These are phyloP conservation scores for Wickerhamiella occidentalis DNA, from an alignment of 805 yeast genomes.

Conservation along the genomic window DNA sequence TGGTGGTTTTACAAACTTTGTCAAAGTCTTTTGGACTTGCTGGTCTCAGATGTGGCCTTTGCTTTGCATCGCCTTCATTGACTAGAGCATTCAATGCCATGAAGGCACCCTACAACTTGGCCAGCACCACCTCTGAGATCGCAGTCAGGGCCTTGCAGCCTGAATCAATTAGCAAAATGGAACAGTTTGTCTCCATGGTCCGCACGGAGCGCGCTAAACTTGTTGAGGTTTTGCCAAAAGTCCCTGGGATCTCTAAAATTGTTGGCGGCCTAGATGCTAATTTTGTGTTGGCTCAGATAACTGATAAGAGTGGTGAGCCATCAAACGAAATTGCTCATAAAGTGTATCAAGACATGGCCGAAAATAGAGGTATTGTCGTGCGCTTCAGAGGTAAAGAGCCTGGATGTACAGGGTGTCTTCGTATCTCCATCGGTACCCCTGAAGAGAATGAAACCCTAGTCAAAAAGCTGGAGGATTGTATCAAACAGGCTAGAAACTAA, in stretches of 20 bases:
- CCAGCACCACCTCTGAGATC: constrained; percentile 62
- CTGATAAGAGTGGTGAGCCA: constrained; percentile 51
- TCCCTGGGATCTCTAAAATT: constrained; percentile 57
- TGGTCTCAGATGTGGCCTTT: constrained; percentile 80
- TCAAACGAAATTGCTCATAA: constrained; percentile 52
- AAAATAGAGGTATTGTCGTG: constrained; percentile 63
- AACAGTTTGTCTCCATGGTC: constrained; percentile 38
- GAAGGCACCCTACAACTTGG: constrained; percentile 94
- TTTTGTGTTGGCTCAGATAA: constrained; percentile 62
- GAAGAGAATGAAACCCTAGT: constrained; percentile 57
- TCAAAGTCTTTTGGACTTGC: constrained; percentile 96
- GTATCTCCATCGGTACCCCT: constrained; percentile 77
- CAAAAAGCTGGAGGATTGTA: constrained; percentile 33
- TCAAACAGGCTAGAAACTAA: background rate
- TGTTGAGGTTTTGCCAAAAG: constrained; percentile 38
- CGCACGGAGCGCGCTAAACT: constrained; percentile 45
- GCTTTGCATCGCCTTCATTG: constrained; percentile 50
- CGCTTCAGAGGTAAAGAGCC: constrained; percentile 84
- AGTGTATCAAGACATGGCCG: constrained; percentile 61
- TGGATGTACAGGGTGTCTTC: constrained; percentile 77
- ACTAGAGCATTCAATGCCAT: constrained; percentile 66
- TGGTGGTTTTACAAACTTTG: constrained; percentile 81
- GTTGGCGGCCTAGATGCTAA: constrained; percentile 84
- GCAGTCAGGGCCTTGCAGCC: constrained; percentile 61
- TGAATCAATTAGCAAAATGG: constrained; percentile 50